Evolutionary conservation across 139 green algal genomes (phyloP), one percentile per base, ranked within the genome.

Genomic region (Haematococcus lacustris): DNA sequence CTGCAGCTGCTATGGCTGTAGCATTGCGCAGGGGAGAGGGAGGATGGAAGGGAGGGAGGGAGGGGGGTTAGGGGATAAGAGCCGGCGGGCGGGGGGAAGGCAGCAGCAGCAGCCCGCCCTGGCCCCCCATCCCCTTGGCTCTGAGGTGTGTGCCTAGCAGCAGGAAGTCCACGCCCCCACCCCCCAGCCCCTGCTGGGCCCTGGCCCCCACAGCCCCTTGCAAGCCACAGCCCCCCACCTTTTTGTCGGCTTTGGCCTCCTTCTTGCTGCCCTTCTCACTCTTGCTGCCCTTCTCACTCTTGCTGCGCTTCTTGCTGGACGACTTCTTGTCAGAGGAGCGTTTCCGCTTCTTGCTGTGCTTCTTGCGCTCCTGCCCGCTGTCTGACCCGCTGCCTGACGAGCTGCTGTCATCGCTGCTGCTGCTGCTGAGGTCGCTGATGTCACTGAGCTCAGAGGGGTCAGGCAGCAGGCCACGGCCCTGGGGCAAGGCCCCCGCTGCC

Each of bases 341-440:
- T 35, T 80, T 77, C 34, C 37, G 35, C 61, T 87, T 65, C 70
- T 84, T 86, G 2, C 71, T 65, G 5, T n/a, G n/a, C n/a, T n/a
- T n/a, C n/a, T 77, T 72, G 63, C 66, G 67, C 38, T 80, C 75
- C 34, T n/a, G 35, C 34, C 73, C 26, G 25, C 51, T 2, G 39
- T 69, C 71, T 34, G 37, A 33, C 30, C 66, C 75, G 68, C 71
- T 77, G 40, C 41, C 43, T 32, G 38, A 76, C 2, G 28, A 65
- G 39, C 51, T 60, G 71, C 68, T 68, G 40, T 33, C 25, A 32
- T 30, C 71, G 25, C 37, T 73, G 25, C 53, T 59, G 59, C 60
- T 64, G 71, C 75, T 76, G 65, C 59, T 71, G 4, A 80, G 40
- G 26, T 78, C 73, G 50, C 73, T 73, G 33, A 81, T 53, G 34